Base-by-base conservation (phyloP, 2,329 filamentous ascomycete genomes). In the Lachnellula cervina region DNA sequence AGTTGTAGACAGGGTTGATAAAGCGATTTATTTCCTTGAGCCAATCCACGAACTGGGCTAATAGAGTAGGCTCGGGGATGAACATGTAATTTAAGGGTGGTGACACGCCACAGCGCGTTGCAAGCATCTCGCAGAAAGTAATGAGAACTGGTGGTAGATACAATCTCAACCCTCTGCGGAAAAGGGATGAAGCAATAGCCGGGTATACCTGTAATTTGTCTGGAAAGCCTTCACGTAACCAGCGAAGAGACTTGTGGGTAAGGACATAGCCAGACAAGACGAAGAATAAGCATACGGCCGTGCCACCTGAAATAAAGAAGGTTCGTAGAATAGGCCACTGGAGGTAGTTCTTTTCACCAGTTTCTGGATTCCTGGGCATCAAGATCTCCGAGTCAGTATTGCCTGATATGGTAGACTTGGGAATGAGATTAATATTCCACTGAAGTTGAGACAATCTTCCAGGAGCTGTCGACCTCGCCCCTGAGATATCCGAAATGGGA, bases 211-310 rank as follows among this genome's bases (percentile, higher is more conserved):
- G 65, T 11, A 11, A 11, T 11, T 11, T 32, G 23, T 70, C 68
- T 32, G 63, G 60, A 19, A 71, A 64, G 25, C 71, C 66, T 6
- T 66, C 64, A 51, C 73, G 72, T 2, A 75, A 69, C 37, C 68
- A 66, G 25, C 67, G 64, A 21, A 78, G 66, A 1, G 75, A 73
- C 54, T 73, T 74, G 57, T 72, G 68, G 2, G 75, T 74, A 21
- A 78, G 70, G 0, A 72, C 75, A 59, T 77, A 77, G 37, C 76
- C 76, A 1, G 76, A 78, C 34, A 79, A 71, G 53, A 76, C 71
- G 63, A 78, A 79, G 65, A 79, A 78, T 44, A 78, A 67, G 58
- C 75, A 72, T 1, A 78, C 76, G 67, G 76, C 74, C 14, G 75
- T 70, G n/a, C 72, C 70, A 16, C 76, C 76, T 21, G 73, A 72